Evolutionary conservation across 1,284 basidiomycete species (phyloP), one percentile per base, ranked within the genome.

Genomic region (Trametes hirsuta): DNA sequence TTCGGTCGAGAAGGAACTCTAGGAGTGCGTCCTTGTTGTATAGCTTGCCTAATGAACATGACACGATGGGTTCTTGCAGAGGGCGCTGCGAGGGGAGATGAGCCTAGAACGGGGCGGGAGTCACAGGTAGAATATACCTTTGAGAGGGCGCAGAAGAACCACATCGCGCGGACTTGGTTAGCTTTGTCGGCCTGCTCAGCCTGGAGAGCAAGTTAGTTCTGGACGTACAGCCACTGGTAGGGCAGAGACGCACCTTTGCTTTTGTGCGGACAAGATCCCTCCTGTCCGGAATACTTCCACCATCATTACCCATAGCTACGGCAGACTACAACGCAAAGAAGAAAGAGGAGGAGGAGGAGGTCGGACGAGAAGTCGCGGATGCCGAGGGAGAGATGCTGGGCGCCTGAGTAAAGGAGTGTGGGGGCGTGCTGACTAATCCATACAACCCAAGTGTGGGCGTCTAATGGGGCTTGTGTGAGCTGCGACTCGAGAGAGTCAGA

Each of bases 21-120:
- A 97, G 82, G 44, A 97, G 79, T 0, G 94, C 87, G 70, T 95
- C 95, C 73, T 96, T 97, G 76, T 97, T 98, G 73, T 97, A 97
- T 2, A 97, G 79, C 74, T 95, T 95, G 25, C 95, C 95, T 0
- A 97, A 79, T 0, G 88, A 87, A 75, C 94, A 96, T 0, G 94
- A 88, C 0, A 97, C 95, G 12, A 97, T 81, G 0, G 95, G 95
- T 63, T 93, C 87, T 67, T 88, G 84, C 2, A 97, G 80, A n/a
- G 87, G 87, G 62, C 85, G 84, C 93, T 95, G 69, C 8, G 12
- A 61, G 34, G 47, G 9, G 55, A n/a, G 62, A 2, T 61, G 47
- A 8, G 18, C 21, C 34, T 6, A 39, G 25, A 25, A 52, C 6
- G 35, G 22, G 2, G 0, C n/a, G 0, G 10, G 34, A 6, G 34